Conservation (phyloP, 805 yeast species). For the Zygoascus bituminiphila region DNA sequence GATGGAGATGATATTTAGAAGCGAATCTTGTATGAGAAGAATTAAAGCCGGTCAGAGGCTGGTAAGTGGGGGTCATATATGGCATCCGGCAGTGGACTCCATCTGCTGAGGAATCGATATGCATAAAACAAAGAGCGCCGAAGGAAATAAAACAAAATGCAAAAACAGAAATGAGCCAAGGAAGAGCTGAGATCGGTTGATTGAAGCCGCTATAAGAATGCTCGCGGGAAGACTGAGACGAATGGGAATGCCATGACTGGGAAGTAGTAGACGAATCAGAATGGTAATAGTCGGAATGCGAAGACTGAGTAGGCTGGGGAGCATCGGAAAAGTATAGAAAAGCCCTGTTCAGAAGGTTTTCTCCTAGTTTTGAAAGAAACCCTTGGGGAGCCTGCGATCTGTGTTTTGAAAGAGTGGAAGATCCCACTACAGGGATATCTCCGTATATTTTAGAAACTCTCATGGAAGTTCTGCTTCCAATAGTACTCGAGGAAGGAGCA, state of each 20-base stretch:
- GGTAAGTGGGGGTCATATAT: conserved; percentile 79
- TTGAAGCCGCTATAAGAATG: too few species aligned
- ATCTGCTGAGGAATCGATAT: not conserved
- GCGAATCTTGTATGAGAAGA: conserved; percentile 61
- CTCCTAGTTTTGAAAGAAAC: not conserved
- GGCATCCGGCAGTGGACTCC: conserved; percentile 49
- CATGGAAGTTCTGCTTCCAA: not conserved
- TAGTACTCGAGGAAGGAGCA: not conserved
- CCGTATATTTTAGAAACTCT: not conserved
- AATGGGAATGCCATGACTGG: too few species aligned
- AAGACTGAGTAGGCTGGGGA: not conserved
- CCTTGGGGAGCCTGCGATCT: not conserved
- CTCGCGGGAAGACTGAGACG: not conserved
- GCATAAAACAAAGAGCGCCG: not conserved
- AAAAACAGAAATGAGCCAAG: not conserved
- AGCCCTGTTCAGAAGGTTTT: not conserved
- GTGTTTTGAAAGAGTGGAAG: not conserved
- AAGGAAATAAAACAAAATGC: not conserved
- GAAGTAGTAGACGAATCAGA: not conserved
- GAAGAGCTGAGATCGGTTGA: too few species aligned
- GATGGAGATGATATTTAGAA: conserved; percentile 67
- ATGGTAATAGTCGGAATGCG: too few species aligned
- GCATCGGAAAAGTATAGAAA: not conserved
- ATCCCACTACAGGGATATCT: not conserved
- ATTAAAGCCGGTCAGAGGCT: conserved; percentile 66